Conservation (phyloP, 2,329 filamentous ascomycete species). For the Clonostachys rosea region DNA sequence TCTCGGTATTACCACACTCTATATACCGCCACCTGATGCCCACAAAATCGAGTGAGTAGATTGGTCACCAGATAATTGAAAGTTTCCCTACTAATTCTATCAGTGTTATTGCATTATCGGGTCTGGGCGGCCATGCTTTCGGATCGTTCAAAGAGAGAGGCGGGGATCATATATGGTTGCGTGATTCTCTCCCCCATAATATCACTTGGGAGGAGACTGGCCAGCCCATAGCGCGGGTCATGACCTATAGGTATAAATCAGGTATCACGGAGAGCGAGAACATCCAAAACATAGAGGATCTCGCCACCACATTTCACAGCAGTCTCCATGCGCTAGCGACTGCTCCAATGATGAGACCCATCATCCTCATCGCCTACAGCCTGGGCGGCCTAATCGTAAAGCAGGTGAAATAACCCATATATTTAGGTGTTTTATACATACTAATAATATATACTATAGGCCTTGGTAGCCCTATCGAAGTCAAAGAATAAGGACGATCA, state of each 20-base stretch:
- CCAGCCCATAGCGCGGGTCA: conserved; percentile 8
- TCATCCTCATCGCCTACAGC: conserved; percentile 5
- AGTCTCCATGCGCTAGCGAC: neutral
- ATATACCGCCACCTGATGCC: too few species aligned
- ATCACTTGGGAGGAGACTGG: conserved; percentile 1
- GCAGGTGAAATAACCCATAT: neutral
- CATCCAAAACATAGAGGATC: conserved; percentile 3
- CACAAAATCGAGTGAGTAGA: too few species aligned
- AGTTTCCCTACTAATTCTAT: too few species aligned
- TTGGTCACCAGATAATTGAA: too few species aligned
- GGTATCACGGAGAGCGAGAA: conserved; percentile 8
- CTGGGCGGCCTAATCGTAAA: conserved; percentile 4
- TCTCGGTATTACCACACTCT: too few species aligned
- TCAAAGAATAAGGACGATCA: too few species aligned
- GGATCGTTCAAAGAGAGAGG: conserved; percentile 18
- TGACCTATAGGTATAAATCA: conserved; percentile 18
- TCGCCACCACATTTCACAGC: neutral
- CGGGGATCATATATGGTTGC: conserved; percentile 18
- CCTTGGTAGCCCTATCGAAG: too few species aligned
- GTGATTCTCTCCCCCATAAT: conserved; percentile 15
- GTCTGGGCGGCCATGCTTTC: conserved; percentile 17
- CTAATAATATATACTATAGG: too few species aligned
- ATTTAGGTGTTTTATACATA: too few species aligned
- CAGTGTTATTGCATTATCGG: conserved; percentile 7
- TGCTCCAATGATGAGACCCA: neutral